Evolutionary conservation across 257 asterid genomes (phyloP), one percentile per base, ranked within the genome.

Genomic region (Nemophila menziesii): DNA sequence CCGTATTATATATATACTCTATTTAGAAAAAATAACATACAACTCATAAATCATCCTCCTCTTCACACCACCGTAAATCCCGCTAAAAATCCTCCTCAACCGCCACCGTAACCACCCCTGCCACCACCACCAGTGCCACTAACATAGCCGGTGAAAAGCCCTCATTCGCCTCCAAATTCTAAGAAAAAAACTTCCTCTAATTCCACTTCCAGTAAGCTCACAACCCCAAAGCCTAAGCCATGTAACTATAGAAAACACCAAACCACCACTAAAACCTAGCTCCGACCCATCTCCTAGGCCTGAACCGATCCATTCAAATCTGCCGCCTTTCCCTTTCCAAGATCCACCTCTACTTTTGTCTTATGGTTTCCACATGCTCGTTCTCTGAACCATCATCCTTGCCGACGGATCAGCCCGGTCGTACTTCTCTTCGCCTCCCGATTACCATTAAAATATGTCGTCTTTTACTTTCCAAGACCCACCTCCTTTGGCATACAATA

Each of bases 321-420:
- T 66, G 17, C 73, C 75, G 14, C 67, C 61, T 48, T 67, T 69
- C 39, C 94, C 79, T 38, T 56, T 73, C 57, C 64, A 38, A 56
- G 92, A 79, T 55, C 95, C 75, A 8, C 86, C 93, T 1, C 95
- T 89, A 14, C 79, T 80, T 8, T 89, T 92, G 7, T 55, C 93
- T 5, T 87, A 87, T 51, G 97, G 93, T 11, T 77, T 83, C 58
- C 97, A 83, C 67, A 71, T 78, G 92, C 93, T 87, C 39, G 92
- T 82, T 1, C 95, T 93, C 45, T 73, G 95, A 21, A 72, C 65
- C 11, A 59, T 87, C 23, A 68, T 64, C 51, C 74, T 83, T 3
- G 76, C 82, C 22, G 97, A 87, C 53, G 97, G 97, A 17, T 81
- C 86, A 2, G 83, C 69, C 22, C n/a, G n/a, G n/a, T n/a, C n/a